phyloP scores from a whole-genome alignment of 495 filamentous ascomycete species.

The Penicillium antarcticum region DNA sequence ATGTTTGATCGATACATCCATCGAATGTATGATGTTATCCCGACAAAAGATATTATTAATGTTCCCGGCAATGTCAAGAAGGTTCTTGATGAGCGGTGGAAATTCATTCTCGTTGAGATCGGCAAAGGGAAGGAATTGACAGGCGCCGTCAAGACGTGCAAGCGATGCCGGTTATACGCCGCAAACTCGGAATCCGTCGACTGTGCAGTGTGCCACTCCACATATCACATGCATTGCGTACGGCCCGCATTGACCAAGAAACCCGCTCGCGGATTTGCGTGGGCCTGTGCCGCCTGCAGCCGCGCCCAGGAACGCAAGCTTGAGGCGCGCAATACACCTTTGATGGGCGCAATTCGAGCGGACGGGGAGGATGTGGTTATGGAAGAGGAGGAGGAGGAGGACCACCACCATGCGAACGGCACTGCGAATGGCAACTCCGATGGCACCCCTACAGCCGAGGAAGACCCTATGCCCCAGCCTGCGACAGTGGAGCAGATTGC shows the following conservation, averaged over 20 bases:
- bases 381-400: conserved; percentile 68
- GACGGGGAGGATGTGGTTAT: conserved; percentile 79
- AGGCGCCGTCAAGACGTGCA: conserved; percentile 94
- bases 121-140: conserved; percentile 92
- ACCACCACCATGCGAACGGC: conserved; percentile 31
- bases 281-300: conserved; percentile 95
- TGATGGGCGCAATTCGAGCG: conserved; percentile 45
- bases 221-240: conserved; percentile 99
- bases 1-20: conserved; percentile 98
- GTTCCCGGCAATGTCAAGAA: conserved; percentile 91
- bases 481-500: conserved; percentile 88
- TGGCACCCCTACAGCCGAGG: conserved; percentile 56
- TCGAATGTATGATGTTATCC: conserved; percentile 95
- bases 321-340: conserved; percentile 85
- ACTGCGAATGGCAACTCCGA: conserved; percentile 49
- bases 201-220: conserved; percentile 89
- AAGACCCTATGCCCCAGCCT: conserved; percentile 54
- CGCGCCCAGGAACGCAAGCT: conserved; percentile 89
- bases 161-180: conserved; percentile 83
- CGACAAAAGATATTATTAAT: conserved; percentile 89
- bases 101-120: conserved; percentile 88
- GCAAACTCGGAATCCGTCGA: conserved; percentile 96
- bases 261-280: conserved; percentile 94
- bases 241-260: conserved; percentile 91
- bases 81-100: conserved; percentile 93